Evolutionary conservation across 345 rosid genomes (phyloP), one percentile per base, ranked within the genome.

Genomic region (Lepidium didymum): DNA sequence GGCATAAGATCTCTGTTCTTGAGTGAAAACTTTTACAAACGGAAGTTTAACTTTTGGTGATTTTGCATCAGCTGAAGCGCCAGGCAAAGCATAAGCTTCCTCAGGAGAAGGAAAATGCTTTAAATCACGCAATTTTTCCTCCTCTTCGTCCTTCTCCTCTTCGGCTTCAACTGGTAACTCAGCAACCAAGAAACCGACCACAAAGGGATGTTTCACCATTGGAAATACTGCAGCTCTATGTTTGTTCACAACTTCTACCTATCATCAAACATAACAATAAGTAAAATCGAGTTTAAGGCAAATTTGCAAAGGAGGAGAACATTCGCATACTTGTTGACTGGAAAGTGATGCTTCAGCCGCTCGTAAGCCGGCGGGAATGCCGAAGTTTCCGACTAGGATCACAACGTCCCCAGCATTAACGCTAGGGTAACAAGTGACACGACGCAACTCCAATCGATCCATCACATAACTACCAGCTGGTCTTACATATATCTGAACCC

Each of bases 391-490:
- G n/a, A 90, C 84, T 70, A 93, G 64, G 37, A 93, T 75, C 10
- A 93, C 83, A 75, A 90, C 73, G 23, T 84, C 94, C 8, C 84
- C 29, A 2, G 77, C 81, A 56, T 78, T 75, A 40, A 66, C 79
- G 11, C 68, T 79, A 1, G 93, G 96, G 60, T 81, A 84, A 46
- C 79, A 80, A 25, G 77, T 79, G 6, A 90, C 86, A 56, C 90
- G 86, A 18, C 98, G 91, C 55, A 93, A 80, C 85, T 93, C 97
- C 25, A 93, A 61, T 34, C 87, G 81, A 81, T 93, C 97, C 98
- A 88, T 93, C 14, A 93, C 97, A 59, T 93, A 90, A 44, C 98
- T 88, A 64, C 96, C 96, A 8, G 98, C 97, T 10, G 96, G 98
- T 77, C 96, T 83, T 69, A 88, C 96, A 57, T 90, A 93, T 55